A percentile compares a stretch with the other conserved stretches of the same genome.
These are phyloP conservation scores for Davidsoniella australis DNA, from an alignment of 2,329 filamentous ascomycete genomes.

Conservation along the genomic window DNA sequence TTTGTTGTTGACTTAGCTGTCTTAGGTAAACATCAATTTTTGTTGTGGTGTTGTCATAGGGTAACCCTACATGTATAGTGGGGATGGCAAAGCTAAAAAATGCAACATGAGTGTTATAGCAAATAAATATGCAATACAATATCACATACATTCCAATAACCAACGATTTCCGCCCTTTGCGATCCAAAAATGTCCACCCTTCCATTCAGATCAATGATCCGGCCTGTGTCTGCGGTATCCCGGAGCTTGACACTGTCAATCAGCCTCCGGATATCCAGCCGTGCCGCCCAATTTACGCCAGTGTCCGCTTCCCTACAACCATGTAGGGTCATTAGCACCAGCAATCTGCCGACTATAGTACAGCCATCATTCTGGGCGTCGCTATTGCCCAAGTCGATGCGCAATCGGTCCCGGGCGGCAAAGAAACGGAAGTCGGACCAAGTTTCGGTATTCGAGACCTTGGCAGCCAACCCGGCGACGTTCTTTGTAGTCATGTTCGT, in stretches of 20 bases:
- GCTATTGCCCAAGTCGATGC: slow-evolving; percentile 50
- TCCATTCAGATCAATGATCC: not conserved
- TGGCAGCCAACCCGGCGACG: slow-evolving; percentile 49
- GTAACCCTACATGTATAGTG: too few species aligned
- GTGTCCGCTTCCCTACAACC: not conserved
- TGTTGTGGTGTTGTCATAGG: too few species aligned
- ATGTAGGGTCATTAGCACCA: slow-evolving; percentile 14
- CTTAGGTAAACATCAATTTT: too few species aligned
- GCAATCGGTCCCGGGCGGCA: slow-evolving; percentile 15
- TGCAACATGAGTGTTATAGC: not conserved
- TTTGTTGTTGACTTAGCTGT: not conserved
- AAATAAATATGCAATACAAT: not conserved
- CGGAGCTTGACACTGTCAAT: not conserved
- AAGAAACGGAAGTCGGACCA: not conserved
- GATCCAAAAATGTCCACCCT: not conserved
- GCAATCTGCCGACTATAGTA: slow-evolving; percentile 32
- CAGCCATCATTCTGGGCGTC: slow-evolving; percentile 51
- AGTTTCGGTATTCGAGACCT: slow-evolving; percentile 16
- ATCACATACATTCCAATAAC: not conserved
- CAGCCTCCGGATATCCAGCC: too few species aligned
- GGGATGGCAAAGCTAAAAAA: too few species aligned
- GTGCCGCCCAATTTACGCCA: not conserved
- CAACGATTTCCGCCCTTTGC: not conserved
- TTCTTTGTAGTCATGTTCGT: slow-evolving; percentile 71
- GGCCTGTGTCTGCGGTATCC: not conserved